Evolutionary conservation across 176 grass and related monocot genomes (phyloP).

Genomic region (Eleusine coracana): DNA sequence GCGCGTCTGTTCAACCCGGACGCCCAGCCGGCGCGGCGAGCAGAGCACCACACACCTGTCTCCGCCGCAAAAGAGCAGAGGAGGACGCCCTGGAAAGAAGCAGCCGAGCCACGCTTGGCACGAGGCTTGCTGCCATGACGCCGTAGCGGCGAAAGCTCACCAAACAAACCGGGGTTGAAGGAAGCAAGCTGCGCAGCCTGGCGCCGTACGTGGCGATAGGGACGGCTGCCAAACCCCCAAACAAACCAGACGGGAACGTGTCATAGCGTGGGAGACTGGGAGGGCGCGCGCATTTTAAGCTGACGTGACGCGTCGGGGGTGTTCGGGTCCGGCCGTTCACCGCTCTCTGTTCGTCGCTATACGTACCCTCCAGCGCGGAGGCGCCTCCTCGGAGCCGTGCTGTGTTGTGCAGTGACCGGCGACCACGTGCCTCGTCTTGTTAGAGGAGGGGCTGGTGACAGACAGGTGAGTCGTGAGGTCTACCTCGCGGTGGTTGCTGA

Average conservation of each 20-base stretch:
- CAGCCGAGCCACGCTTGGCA: background rate
- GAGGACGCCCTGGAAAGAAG: background rate
- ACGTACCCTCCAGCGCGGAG: too few relatives aligned
- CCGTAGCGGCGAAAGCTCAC: too few relatives aligned
- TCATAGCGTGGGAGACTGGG: background rate
- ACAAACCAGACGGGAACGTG: background rate
- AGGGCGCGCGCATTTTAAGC: too few relatives aligned
- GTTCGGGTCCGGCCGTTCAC: background rate
- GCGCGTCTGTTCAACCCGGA: background rate
- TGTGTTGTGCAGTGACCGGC: background rate
- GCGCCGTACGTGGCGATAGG: too few relatives aligned
- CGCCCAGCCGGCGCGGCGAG: background rate
- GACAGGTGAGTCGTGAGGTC: background rate
- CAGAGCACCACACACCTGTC: slow-evolving; percentile 35
- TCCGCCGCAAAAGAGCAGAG: background rate
- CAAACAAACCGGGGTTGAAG: too few relatives aligned
- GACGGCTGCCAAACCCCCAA: background rate
- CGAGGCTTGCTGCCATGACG: too few relatives aligned
- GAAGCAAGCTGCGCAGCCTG: background rate
- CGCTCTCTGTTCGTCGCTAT: background rate
- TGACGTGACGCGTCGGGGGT: slow-evolving; percentile 15
- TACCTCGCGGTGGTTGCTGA: background rate
- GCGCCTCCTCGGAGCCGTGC: background rate
- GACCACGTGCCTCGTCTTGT: slow-evolving; percentile 15
- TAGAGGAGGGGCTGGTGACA: background rate